These are phyloP conservation scores for Coelastrella sp. DNA, from an alignment of 139 green algal species.

Conservation along the genomic window DNA sequence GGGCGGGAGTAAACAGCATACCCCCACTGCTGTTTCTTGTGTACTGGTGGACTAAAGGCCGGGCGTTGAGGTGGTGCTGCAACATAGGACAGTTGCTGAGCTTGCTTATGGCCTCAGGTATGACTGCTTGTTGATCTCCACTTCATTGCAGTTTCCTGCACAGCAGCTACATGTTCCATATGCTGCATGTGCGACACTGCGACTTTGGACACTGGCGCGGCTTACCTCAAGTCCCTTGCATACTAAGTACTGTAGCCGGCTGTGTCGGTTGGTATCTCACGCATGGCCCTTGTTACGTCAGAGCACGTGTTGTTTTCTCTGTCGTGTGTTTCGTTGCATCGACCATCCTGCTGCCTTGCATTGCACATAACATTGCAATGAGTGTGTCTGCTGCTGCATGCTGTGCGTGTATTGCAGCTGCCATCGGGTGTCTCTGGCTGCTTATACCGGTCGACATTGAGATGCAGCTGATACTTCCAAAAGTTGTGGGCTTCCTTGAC, in stretches of 20 bases:
- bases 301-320: too few relatives aligned
- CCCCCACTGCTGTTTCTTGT: slow-evolving; percentile 38
- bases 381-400: background rate
- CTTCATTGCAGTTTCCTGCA: background rate
- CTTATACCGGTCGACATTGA: background rate
- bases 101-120: background rate
- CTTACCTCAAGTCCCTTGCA: too few relatives aligned
- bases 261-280: too few relatives aligned
- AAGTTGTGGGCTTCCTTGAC: background rate
- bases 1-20: slow-evolving; percentile 30
- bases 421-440: slow-evolving; percentile 25
- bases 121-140: background rate
- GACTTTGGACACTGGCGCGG: too few relatives aligned
- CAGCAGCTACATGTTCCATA: background rate
- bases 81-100: background rate
- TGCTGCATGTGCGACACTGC: background rate
- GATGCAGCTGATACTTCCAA: background rate
- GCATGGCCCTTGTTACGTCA: too few relatives aligned
- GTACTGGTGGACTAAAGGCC: slow-evolving; percentile 36
- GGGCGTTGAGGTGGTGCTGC: background rate
- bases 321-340: too few relatives aligned
- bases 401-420: background rate
- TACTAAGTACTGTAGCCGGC: too few relatives aligned
- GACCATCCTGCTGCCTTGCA: background rate
- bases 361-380: too few relatives aligned